Evolutionary conservation across 257 asterid genomes (phyloP).

Genomic region (Scutellaria galericulata): DNA sequence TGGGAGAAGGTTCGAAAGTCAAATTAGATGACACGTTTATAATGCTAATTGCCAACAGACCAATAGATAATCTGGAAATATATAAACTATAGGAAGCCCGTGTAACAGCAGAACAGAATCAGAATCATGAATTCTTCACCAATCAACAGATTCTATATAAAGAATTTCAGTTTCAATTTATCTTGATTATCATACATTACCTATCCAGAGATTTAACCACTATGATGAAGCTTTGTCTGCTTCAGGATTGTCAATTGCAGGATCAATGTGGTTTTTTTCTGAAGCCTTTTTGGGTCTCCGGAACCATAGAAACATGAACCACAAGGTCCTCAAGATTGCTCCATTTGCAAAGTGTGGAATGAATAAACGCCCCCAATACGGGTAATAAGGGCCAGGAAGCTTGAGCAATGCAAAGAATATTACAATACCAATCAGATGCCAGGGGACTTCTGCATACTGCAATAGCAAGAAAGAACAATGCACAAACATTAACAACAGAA

Average conservation of each 20-base stretch:
- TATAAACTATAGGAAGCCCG: not conserved
- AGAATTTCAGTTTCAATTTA: not conserved
- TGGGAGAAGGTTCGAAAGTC: not conserved
- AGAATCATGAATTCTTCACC: not conserved
- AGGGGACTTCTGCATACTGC: slow-evolving; percentile 83
- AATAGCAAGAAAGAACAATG: slow-evolving; percentile 18
- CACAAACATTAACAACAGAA: slow-evolving; percentile 22
- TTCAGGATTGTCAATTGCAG: slow-evolving; percentile 37
- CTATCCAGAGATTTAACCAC: slow-evolving; percentile 34
- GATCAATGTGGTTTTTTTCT: slow-evolving; percentile 35
- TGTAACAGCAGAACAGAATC: not conserved
- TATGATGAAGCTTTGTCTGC: slow-evolving; percentile 29
- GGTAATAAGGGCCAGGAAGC: slow-evolving; percentile 90
- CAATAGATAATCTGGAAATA: not conserved
- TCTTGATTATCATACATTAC: slow-evolving; percentile 32
- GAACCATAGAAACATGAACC: slow-evolving; percentile 79
- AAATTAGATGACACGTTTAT: not conserved
- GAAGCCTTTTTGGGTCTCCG: slow-evolving; percentile 51
- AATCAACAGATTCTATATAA: not conserved
- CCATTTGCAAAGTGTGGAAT: slow-evolving; percentile 93
- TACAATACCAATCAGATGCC: slow-evolving; percentile 74
- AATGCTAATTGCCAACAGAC: slow-evolving; percentile 13
- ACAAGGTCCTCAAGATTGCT: slow-evolving; percentile 70
- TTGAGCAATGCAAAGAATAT: slow-evolving; percentile 71
- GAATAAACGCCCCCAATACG: slow-evolving; percentile 90